Evolutionary conservation across 345 rosid genomes (phyloP).

Genomic region (Citrus mangshanensis): DNA sequence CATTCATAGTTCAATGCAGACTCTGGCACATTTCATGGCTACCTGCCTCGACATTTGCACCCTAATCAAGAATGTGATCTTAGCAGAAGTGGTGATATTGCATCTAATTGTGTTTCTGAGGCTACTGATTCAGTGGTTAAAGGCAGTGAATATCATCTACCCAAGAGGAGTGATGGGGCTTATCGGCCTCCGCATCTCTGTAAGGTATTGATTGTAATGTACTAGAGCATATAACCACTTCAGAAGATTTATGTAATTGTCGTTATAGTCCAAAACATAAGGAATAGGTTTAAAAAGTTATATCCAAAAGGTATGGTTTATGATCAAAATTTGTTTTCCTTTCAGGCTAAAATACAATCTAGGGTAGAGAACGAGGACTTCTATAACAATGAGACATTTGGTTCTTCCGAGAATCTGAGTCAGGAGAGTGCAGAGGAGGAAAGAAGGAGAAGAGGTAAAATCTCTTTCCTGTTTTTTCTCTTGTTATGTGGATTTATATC

Average conservation of each 20-base stretch:
- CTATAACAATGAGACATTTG: slow-evolving; percentile 15
- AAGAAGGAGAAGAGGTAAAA: slow-evolving; percentile 26
- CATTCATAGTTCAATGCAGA: slow-evolving; percentile 17
- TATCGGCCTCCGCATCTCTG: slow-evolving; percentile 32
- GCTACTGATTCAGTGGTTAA: slow-evolving; percentile 13
- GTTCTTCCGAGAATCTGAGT: slow-evolving; percentile 11
- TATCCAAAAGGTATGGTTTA: not conserved
- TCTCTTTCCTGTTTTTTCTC: not conserved
- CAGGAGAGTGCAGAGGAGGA: slow-evolving; percentile 21
- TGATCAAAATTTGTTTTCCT: not conserved
- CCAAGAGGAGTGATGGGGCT: slow-evolving; percentile 20
- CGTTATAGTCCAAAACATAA: not conserved
- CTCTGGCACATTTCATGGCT: slow-evolving; percentile 15
- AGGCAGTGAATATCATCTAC: slow-evolving; percentile 9
- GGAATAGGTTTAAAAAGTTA: not conserved
- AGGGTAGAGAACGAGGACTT: slow-evolving; percentile 17
- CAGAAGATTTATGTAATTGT: not conserved
- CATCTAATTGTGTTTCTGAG: not conserved
- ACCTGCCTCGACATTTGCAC: not conserved
- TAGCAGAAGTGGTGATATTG: slow-evolving; percentile 15
- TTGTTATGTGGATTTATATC: not conserved
- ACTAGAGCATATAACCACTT: not conserved
- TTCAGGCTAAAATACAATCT: slow-evolving; percentile 22
- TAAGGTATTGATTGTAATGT: slow-evolving; percentile 18
- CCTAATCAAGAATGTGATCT: slow-evolving; percentile 22